Percentiles rank a stretch among this genome's conserved stretches.
Evolutionary conservation across 371 early-diverging fungal genomes (phyloP).

Genomic region (Rhizopus arrhizus): DNA sequence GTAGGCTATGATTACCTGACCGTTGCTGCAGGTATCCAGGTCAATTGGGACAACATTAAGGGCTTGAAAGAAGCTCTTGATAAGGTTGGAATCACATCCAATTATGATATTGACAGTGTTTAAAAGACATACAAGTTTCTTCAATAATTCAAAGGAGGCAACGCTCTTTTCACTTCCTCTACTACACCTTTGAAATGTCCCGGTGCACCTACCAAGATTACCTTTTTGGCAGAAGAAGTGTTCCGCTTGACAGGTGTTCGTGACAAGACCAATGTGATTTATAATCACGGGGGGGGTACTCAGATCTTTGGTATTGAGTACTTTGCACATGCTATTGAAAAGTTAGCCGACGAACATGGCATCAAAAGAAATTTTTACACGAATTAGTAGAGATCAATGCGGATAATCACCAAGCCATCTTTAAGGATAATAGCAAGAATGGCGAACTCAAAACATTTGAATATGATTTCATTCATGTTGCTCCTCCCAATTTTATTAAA

Average conservation of each 20-base stretch:
- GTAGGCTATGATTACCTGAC: constrained; percentile 84
- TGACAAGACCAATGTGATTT: constrained; percentile 69
- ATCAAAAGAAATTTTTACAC: constrained; percentile 69
- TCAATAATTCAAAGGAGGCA: constrained; percentile 76
- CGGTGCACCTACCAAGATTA: constrained; percentile 91
- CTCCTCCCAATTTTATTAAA: constrained; percentile 83
- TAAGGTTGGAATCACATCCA: constrained; percentile 81
- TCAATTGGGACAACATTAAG: constrained; percentile 78
- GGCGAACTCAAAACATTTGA: constrained; percentile 58
- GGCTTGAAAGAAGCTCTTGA: constrained; percentile 78
- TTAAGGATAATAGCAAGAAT: constrained; percentile 59
- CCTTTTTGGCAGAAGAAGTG: constrained; percentile 84
- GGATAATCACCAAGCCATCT: constrained; percentile 70
- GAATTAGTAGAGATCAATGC: constrained; percentile 74
- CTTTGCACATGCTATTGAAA: constrained; percentile 73
- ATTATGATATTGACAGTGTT: constrained; percentile 80
- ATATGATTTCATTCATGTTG: constrained; percentile 86
- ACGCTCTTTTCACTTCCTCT: constrained; percentile 90
- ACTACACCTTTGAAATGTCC: constrained; percentile 89
- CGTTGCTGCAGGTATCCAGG: constrained; percentile 85
- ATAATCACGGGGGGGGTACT: constrained; percentile 75
- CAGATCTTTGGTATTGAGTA: constrained; percentile 91
- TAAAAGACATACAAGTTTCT: constrained; percentile 77
- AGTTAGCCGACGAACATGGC: constrained; percentile 69
- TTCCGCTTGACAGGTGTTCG: constrained; percentile 75